These are phyloP conservation scores for Phyllosticta ampelicida DNA, from an alignment of 2,329 filamentous ascomycete genomes.

Conservation along the genomic window DNA sequence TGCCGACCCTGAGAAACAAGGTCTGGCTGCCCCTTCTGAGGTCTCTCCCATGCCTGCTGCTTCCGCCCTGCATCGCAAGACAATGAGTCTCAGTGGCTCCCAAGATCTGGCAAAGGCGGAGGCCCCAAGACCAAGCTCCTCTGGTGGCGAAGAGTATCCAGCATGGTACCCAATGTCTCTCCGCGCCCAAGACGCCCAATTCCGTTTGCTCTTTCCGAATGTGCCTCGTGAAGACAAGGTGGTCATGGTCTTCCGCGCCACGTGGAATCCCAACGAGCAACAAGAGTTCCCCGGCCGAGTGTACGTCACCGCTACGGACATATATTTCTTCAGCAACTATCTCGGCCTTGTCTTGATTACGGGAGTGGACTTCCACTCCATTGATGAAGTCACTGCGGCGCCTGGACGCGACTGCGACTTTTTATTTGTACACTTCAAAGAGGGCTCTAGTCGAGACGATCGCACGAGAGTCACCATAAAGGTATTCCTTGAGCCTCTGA, in stretches of 20 bases:
- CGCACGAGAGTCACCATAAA: conserved; percentile 76
- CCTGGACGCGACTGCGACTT: conserved; percentile 89
- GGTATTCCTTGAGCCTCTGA: conserved; percentile 80
- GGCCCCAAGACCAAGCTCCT: conserved; percentile 13
- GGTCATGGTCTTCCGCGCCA: conserved; percentile 83
- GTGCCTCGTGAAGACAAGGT: conserved; percentile 69
- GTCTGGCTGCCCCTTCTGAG: neutral
- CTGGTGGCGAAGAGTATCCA: conserved; percentile 49
- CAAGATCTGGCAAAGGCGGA: conserved; percentile 4
- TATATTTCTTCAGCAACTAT: conserved; percentile 96
- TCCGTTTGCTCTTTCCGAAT: conserved; percentile 79
- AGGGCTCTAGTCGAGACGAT: conserved; percentile 46
- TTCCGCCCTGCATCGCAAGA: conserved; percentile 42
- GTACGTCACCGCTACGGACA: conserved; percentile 74
- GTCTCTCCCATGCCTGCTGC: conserved; percentile 12
- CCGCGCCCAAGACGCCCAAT: conserved; percentile 82
- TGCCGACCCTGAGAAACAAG: neutral
- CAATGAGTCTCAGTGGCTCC: conserved; percentile 32
- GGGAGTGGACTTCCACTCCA: conserved; percentile 59
- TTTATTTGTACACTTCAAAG: conserved; percentile 70
- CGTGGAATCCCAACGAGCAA: conserved; percentile 69
- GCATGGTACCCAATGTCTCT: conserved; percentile 71
- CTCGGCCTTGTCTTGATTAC: conserved; percentile 83
- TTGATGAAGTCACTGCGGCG: conserved; percentile 81
- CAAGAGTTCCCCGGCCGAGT: conserved; percentile 75